Percentiles rank a stretch among this genome's conserved stretches.
Evolutionary conservation across 768 basidiomycete species (phyloP).

Genomic region (Pleurotus sapidus): DNA sequence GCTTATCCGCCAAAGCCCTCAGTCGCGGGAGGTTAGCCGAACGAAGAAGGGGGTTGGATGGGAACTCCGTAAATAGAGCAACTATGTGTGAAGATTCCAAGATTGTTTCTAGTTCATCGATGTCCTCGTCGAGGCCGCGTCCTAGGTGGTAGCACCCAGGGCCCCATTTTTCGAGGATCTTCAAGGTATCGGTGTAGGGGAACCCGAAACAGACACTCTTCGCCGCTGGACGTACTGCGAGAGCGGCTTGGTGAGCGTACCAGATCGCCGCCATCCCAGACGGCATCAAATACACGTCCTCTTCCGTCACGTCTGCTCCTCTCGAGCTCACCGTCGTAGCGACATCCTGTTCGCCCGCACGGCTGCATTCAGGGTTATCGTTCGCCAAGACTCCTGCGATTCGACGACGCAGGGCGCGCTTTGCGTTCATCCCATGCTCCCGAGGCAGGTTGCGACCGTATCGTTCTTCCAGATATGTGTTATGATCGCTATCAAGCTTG

Average conservation of each 20-base stretch:
- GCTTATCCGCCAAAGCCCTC: conserved; percentile 61
- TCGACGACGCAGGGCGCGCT: conserved; percentile 67
- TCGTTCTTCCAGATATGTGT: conserved; percentile 71
- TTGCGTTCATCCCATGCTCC: conserved; percentile 53
- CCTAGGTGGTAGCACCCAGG: conserved; percentile 74
- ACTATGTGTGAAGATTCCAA: conserved; percentile 37
- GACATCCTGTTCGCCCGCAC: conserved; percentile 12
- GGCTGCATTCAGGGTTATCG: conserved; percentile 32
- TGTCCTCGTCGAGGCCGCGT: conserved; percentile 55
- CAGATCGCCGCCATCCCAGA: conserved; percentile 79
- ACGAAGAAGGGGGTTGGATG: conserved; percentile 75
- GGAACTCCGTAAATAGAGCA: conserved; percentile 73
- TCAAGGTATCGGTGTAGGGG: conserved; percentile 77
- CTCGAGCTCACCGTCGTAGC: conserved; percentile 43
- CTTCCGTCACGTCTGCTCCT: conserved; percentile 54
- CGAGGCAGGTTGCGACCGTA: conserved; percentile 77
- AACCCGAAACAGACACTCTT: conserved; percentile 84
- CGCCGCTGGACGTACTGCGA: conserved; percentile 36
- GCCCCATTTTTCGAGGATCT: conserved; percentile 78
- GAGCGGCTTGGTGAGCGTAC: conserved; percentile 61
- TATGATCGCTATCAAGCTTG: conserved; percentile 46
- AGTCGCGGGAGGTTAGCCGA: conserved; percentile 57
- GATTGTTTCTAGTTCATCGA: conserved; percentile 50
- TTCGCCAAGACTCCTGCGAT: conserved; percentile 68
- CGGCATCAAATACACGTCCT: conserved; percentile 70